Evolutionary conservation across 805 yeast genomes (phyloP).

Genomic region (Kodamaea nitidulidarum): DNA sequence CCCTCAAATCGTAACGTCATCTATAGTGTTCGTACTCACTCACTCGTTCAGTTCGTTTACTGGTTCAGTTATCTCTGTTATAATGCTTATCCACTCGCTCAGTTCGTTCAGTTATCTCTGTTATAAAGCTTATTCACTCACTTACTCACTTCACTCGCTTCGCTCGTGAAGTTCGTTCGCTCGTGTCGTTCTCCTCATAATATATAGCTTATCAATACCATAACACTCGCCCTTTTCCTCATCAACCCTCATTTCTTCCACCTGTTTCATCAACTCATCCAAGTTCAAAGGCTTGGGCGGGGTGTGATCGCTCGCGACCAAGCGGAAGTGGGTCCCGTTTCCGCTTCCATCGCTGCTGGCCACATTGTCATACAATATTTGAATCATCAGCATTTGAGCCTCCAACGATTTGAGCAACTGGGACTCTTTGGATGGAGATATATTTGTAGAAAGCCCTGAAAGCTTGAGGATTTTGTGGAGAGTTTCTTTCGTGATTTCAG

Average conservation of each 20-base stretch:
- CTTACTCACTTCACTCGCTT: no score
- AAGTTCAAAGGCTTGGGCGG: constrained; percentile 23
- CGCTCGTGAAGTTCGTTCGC: no score
- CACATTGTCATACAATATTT: constrained; percentile 35
- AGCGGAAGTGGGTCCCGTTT: constrained; percentile 26
- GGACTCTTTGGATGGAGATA: constrained; percentile 23
- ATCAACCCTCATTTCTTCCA: constrained; percentile 7
- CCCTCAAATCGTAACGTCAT: no score
- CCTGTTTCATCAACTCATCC: constrained; percentile 9
- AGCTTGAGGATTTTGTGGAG: constrained; percentile 37
- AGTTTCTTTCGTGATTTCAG: constrained; percentile 12
- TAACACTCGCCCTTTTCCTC: constrained; percentile 12
- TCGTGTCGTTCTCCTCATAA: constrained; percentile 1
- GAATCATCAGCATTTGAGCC: constrained; percentile 49
- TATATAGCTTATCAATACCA: neutral
- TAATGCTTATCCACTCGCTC: no score
- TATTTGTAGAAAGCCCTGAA: constrained; percentile 44
- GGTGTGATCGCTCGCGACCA: constrained; percentile 31
- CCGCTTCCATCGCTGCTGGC: constrained; percentile 11
- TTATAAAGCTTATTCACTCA: no score
- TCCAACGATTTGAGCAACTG: constrained; percentile 32
- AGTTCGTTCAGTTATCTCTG: no score
- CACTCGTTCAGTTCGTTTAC: no score
- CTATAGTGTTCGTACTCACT: no score
- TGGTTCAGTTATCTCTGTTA: no score